Conservation (phyloP, 208 protist species). For the Leishmania tropica region DNA sequence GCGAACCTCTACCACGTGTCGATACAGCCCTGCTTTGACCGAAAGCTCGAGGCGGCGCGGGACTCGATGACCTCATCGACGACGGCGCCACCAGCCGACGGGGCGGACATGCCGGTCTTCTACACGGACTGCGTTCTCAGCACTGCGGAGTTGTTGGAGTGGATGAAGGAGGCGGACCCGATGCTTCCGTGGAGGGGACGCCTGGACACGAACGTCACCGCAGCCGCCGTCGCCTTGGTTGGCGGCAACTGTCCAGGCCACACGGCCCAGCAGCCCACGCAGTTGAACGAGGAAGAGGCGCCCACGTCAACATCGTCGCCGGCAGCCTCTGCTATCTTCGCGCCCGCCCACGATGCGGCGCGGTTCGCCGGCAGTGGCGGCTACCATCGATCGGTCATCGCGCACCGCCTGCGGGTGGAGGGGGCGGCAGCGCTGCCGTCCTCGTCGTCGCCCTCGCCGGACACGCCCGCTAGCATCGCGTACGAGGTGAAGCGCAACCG, state of each 20-base stretch:
- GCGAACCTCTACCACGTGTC: slow-evolving; percentile 91
- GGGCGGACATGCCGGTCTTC: slow-evolving; percentile 23
- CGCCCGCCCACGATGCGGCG: slow-evolving; percentile 17
- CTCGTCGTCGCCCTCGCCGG: not conserved
- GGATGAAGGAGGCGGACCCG: slow-evolving; percentile 70
- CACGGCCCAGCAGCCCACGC: not conserved
- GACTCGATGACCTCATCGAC: slow-evolving; percentile 39
- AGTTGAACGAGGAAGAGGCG: not conserved
- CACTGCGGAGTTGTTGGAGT: slow-evolving; percentile 91
- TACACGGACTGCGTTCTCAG: slow-evolving; percentile 98
- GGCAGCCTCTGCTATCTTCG: not conserved
- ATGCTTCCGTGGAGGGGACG: slow-evolving; percentile 44
- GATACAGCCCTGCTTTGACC: slow-evolving; percentile 99
- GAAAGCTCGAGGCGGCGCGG: slow-evolving; percentile 98
- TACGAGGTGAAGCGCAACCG: slow-evolving; percentile 71
- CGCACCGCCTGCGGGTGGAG: not conserved
- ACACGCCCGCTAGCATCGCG: slow-evolving; percentile 20
- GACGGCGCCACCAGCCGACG: not conserved
- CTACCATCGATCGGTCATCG: slow-evolving; percentile 60
- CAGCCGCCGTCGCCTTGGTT: not conserved
- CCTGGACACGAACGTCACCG: slow-evolving; percentile 31
- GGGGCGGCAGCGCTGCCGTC: not conserved
- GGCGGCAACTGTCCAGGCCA: not conserved
- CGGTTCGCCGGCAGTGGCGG: slow-evolving; percentile 71
- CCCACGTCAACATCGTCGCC: not conserved